phyloP scores from a whole-genome alignment of 805 yeast species.

The Suhomyces pyralidae region DNA sequence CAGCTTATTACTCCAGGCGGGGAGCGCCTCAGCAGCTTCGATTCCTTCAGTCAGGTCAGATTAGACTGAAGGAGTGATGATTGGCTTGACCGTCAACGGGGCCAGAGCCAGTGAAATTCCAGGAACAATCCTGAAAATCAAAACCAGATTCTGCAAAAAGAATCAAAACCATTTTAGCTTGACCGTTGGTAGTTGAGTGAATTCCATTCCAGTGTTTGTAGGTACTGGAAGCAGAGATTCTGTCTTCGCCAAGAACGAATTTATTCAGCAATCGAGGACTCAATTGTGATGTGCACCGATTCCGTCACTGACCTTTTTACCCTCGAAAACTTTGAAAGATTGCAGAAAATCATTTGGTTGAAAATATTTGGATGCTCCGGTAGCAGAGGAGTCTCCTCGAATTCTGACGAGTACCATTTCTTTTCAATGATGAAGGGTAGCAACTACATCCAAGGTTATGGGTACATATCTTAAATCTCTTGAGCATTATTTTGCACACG shows the following conservation, averaged over 20 bases:
- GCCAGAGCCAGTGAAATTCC: background rate
- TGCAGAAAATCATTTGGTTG: background rate
- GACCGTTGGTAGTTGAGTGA: background rate
- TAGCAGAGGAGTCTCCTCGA: too few relatives aligned
- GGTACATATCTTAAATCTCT: constrained; percentile 54
- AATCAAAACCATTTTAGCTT: background rate
- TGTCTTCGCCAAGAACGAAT: background rate
- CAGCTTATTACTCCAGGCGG: background rate
- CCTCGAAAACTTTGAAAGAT: background rate
- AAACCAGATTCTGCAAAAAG: too few relatives aligned
- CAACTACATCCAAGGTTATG: constrained; percentile 53
- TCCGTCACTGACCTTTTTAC: background rate
- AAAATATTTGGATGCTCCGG: background rate
- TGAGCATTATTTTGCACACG: constrained; percentile 41
- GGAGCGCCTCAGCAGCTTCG: constrained; percentile 35
- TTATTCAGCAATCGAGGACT: background rate
- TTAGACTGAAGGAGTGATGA: background rate
- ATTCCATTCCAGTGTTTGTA: background rate
- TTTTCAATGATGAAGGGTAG: constrained; percentile 60
- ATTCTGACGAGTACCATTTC: constrained; percentile 29
- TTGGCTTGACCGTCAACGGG: background rate
- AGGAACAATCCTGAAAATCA: background rate
- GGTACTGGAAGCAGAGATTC: background rate
- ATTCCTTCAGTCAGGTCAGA: background rate
- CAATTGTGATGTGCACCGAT: background rate